Evolutionary conservation across 2,329 filamentous ascomycete species (phyloP).

Genomic region (Aspergillus sp.): DNA sequence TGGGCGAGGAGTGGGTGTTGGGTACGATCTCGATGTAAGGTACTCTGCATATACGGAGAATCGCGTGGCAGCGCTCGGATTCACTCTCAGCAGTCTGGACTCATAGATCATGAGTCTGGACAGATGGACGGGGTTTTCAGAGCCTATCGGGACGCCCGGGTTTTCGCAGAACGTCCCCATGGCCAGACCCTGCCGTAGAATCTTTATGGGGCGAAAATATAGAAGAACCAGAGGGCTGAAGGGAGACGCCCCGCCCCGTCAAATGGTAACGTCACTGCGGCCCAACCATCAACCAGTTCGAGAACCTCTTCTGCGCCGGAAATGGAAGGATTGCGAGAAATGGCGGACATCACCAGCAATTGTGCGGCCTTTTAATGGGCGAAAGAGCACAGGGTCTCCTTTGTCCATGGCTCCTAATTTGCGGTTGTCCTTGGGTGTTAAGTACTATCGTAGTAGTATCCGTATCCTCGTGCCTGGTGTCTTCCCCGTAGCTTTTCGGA

Average conservation of each 20-base stretch:
- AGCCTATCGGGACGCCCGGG: constrained; percentile 15
- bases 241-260: neutral
- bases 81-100: neutral
- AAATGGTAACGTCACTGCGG: neutral
- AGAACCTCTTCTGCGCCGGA: neutral
- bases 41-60: constrained; percentile 14
- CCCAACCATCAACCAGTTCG: neutral
- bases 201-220: neutral
- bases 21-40: constrained; percentile 18
- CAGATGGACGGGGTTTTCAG: constrained; percentile 14
- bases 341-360: constrained; percentile 2
- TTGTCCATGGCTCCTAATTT: neutral
- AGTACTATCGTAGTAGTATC: too few relatives aligned
- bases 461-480: too few relatives aligned
- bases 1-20: neutral
- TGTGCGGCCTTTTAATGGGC: constrained; percentile 5
- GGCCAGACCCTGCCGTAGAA: neutral
- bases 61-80: constrained; percentile 14
- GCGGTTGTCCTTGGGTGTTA: neutral
- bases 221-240: neutral
- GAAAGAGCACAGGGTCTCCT: neutral
- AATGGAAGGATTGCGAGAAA: neutral
- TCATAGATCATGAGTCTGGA: neutral
- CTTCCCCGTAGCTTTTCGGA: too few relatives aligned
- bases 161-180: neutral